A percentile compares a stretch with the other conserved stretches of the same genome.
phyloP scores from a whole-genome alignment of 805 yeast species.

The Groenewaldozyma tartarivorans region DNA sequence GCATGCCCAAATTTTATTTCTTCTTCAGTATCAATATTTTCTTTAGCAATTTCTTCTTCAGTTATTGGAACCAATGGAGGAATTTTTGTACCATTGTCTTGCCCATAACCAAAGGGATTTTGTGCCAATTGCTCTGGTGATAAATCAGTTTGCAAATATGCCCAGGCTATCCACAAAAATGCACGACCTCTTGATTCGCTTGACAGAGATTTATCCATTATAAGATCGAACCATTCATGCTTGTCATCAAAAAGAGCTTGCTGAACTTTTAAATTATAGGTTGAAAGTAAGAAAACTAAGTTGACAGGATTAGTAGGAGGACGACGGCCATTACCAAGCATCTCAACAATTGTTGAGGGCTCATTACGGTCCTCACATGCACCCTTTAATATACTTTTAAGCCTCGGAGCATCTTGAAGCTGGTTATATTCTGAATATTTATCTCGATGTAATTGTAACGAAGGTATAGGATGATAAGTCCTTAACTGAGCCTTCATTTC shows the following conservation, averaged over 20 bases:
- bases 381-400: constrained; percentile 81
- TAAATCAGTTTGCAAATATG: constrained; percentile 67
- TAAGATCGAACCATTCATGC: constrained; percentile 61
- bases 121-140: constrained; percentile 36
- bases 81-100: constrained; percentile 29
- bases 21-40: constrained; percentile 36
- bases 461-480: constrained; percentile 89
- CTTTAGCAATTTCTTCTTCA: constrained; percentile 24
- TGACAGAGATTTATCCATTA: constrained; percentile 50
- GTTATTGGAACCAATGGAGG: constrained; percentile 29
- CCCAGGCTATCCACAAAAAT: constrained; percentile 75
- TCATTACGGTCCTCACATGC: constrained; percentile 63
- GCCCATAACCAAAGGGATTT: constrained; percentile 48
- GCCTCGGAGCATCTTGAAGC: constrained; percentile 88
- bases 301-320: constrained; percentile 63
- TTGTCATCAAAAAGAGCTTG: constrained; percentile 29
- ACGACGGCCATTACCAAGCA: constrained; percentile 25
- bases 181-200: constrained; percentile 61
- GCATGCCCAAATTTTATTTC: constrained; percentile 37
- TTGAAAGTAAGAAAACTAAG: constrained; percentile 62
- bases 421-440: constrained; percentile 57
- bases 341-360: constrained; percentile 39
- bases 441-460: constrained; percentile 62
- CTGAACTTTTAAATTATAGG: constrained; percentile 45
- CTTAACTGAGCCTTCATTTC: constrained; percentile 92